Evolutionary conservation across 768 basidiomycete genomes (phyloP), one percentile per base, ranked within the genome.

Genomic region (Lentinula raphanica): DNA sequence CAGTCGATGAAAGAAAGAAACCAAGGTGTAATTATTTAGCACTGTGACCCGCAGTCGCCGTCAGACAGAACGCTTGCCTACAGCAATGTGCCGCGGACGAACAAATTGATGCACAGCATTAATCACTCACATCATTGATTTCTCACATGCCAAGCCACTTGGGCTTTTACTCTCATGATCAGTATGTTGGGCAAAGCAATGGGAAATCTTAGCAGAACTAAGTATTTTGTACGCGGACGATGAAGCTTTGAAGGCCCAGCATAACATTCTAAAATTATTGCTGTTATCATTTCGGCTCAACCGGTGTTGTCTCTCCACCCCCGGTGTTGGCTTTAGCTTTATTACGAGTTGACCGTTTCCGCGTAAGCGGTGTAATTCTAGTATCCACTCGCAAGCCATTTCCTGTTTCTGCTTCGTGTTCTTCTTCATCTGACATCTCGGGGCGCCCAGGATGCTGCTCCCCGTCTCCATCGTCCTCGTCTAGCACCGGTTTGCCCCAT

Each of bases 281-380:
- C 17, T n/a, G 23, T 9, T 21, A n/a, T 19, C 42, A 44, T 44
- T 21, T 44, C 21, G 49, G 46, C 9, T 74, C 72, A 58, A 79
- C 66, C 36, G 76, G 74, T 19, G 74, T 74, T 28, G 67, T 69
- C 53, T 80, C 75, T 38, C 66, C 66, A 59, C 77, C 69, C 38
- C 70, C 76, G 59, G 77, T 62, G 65, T 82, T 84, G 54, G 72
- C 71, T 60, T 82, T 74, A 44, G 79, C 80, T 68, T 82, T 84
- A n/a, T n/a, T n/a, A 59, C 77, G 72, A 6, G 63, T 68, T 54
- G 87, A 88, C 12, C 85, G 85, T 59, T 83, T 84, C 59, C 84
- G 78, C 12, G 89, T 90, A 49, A 90, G 76, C 6, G 85, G 86
- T 9, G 86, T 85, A 31, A 77, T 70, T 61, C 77, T 75, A 35